phyloP scores from a whole-genome alignment of 2,329 filamentous ascomycete genomes.

The Aspergillus sp. region DNA sequence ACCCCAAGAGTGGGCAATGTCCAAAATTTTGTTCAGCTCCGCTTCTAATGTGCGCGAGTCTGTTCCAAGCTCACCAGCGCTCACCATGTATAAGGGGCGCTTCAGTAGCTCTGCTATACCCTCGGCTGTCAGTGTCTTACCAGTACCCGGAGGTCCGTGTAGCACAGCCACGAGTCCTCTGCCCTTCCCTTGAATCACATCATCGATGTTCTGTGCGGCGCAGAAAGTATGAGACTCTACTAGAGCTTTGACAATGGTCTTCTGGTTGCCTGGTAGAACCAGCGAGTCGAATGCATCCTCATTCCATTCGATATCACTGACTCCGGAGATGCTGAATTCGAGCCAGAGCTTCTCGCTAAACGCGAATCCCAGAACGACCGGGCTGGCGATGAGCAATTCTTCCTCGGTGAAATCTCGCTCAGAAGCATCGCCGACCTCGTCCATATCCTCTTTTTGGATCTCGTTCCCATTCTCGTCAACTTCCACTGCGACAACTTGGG shows the following conservation, averaged over 20 bases:
- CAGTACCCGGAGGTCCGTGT: conserved; percentile 82
- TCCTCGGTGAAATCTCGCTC: conserved; percentile 70
- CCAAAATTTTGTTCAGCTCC: conserved; percentile 79
- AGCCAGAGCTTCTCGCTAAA: conserved; percentile 90
- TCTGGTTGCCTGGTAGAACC: conserved; percentile 66
- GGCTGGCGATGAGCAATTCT: conserved; percentile 79
- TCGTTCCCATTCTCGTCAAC: conserved; percentile 57
- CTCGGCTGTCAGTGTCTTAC: conserved; percentile 85
- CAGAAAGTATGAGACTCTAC: conserved; percentile 84
- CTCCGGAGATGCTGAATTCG: conserved; percentile 76
- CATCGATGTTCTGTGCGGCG: conserved; percentile 77
- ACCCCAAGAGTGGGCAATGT: conserved; percentile 83
- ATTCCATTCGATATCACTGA: conserved; percentile 83
- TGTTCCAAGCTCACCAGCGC: conserved; percentile 77
- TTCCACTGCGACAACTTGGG: conserved; percentile 55
- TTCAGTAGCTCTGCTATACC: conserved; percentile 80
- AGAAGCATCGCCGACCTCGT: conserved; percentile 39
- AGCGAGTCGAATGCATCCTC: conserved; percentile 78
- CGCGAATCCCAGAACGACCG: conserved; percentile 81
- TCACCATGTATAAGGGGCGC: conserved; percentile 80
- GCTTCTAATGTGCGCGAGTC: conserved; percentile 71
- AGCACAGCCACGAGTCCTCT: conserved; percentile 80
- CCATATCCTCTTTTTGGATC: conserved; percentile 58
- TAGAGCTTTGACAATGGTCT: conserved; percentile 72
- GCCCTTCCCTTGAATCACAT: conserved; percentile 79